phyloP scores from a whole-genome alignment of 2,329 filamentous ascomycete genomes.

The Penicillium hesseltinei region DNA sequence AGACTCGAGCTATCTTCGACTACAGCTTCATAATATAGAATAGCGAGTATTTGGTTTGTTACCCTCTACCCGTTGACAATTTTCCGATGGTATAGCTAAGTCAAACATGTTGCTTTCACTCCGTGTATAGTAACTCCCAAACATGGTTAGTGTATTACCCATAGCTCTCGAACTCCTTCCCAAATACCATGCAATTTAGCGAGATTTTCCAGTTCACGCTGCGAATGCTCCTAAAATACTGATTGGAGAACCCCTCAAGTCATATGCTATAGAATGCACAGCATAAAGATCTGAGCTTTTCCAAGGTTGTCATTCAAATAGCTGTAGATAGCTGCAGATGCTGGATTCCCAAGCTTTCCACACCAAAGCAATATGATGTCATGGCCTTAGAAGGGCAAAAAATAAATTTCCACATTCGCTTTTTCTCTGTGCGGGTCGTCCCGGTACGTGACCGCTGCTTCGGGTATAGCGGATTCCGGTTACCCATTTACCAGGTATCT shows the following conservation, averaged over 20 bases:
- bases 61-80: background rate
- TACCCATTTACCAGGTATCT: background rate
- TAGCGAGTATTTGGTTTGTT: background rate
- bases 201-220: background rate
- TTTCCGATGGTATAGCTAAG: background rate
- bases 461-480: background rate
- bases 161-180: background rate
- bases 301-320: background rate
- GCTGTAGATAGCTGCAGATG: background rate
- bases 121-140: background rate
- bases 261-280: background rate
- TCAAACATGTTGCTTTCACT: background rate
- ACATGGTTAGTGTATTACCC: background rate
- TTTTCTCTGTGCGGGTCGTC: constrained; percentile 20
- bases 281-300: background rate
- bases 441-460: constrained; percentile 14
- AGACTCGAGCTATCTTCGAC: background rate
- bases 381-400: background rate
- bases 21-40: background rate
- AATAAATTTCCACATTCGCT: background rate
- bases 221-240: background rate
- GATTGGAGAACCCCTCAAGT: background rate
- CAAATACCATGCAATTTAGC: background rate
- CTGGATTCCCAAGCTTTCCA: background rate
- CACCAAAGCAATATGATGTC: background rate